phyloP scores from a whole-genome alignment of 2,329 filamentous ascomycete genomes.

The Exserohilum rostratum region DNA sequence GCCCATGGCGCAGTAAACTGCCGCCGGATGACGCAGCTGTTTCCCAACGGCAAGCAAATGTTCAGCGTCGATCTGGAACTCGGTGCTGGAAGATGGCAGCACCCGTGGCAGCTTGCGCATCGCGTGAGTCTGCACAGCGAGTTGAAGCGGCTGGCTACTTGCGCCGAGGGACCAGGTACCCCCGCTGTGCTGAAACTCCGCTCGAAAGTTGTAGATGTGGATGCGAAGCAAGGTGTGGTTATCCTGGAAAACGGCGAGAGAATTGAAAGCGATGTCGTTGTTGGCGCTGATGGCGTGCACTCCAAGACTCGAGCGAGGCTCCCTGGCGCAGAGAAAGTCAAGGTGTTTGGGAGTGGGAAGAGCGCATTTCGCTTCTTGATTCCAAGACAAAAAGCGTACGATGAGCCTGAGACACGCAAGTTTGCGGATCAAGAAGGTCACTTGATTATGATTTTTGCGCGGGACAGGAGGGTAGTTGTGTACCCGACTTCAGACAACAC shows the following conservation, averaged over 20 bases:
- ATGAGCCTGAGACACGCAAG: conserved; percentile 49
- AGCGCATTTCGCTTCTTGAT: conserved; percentile 65
- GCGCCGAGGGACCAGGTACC: conserved; percentile 41
- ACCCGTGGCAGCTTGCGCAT: conserved; percentile 61
- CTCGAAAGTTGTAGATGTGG: conserved; percentile 53
- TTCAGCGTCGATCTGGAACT: conserved; percentile 47
- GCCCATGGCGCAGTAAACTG: conserved; percentile 46
- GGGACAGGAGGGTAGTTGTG: conserved; percentile 54
- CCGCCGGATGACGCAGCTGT: conserved; percentile 47
- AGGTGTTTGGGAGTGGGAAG: conserved; percentile 58
- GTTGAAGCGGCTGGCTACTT: conserved; percentile 57
- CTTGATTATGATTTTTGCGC: conserved; percentile 53
- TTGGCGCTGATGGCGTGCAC: conserved; percentile 63
- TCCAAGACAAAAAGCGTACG: conserved; percentile 51
- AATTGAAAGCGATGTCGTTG: conserved; percentile 56
- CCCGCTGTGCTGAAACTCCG: conserved; percentile 51
- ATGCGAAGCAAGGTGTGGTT: conserved; percentile 38
- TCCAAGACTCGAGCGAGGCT: conserved; percentile 40
- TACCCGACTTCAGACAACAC: conserved; percentile 57
- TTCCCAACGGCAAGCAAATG: conserved; percentile 43
- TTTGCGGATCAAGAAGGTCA: conserved; percentile 49
- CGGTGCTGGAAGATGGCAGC: conserved; percentile 56
- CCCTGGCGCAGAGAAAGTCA: conserved; percentile 39
- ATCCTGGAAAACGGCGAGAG: conserved; percentile 49
- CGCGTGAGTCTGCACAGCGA: conserved; percentile 60